Percentiles rank a stretch among this genome's conserved stretches.
These are phyloP conservation scores for Craterostigma plantagineum DNA, from an alignment of 257 asterid species.

Conservation along the genomic window DNA sequence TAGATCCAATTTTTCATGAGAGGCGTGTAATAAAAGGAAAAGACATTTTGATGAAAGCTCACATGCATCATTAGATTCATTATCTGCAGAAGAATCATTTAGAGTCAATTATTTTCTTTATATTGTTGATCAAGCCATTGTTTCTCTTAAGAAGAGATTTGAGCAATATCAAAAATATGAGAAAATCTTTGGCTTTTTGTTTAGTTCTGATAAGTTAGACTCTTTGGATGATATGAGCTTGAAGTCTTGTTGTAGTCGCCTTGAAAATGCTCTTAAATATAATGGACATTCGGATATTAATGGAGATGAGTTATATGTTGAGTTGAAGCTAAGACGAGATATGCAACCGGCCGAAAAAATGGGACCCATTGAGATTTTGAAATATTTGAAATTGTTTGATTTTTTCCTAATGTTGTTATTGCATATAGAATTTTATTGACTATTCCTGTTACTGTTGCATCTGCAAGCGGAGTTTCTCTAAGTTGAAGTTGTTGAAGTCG, in stretches of 20 bases:
- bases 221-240: background rate
- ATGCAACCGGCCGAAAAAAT: background rate
- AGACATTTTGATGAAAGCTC: no score
- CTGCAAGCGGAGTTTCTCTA: background rate
- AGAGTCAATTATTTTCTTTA: no score
- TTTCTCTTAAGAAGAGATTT: background rate
- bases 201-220: background rate
- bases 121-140: no score
- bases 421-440: background rate
- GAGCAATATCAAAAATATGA: conserved; percentile 1
- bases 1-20: no score
- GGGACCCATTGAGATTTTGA: background rate
- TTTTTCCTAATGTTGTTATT: background rate
- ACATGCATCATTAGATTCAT: no score
- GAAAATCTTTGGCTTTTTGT: conserved; percentile 1
- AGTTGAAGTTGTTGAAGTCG: background rate
- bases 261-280: background rate
- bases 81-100: no score
- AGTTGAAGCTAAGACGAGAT: background rate
- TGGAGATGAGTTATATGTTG: background rate
- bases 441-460: background rate
- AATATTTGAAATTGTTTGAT: background rate
- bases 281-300: background rate
- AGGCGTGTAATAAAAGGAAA: no score
- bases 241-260: background rate